Percentiles rank a stretch among this genome's conserved stretches.
phyloP scores from a whole-genome alignment of 108 stramenopile genomes.

The Skeletonema potamos region DNA sequence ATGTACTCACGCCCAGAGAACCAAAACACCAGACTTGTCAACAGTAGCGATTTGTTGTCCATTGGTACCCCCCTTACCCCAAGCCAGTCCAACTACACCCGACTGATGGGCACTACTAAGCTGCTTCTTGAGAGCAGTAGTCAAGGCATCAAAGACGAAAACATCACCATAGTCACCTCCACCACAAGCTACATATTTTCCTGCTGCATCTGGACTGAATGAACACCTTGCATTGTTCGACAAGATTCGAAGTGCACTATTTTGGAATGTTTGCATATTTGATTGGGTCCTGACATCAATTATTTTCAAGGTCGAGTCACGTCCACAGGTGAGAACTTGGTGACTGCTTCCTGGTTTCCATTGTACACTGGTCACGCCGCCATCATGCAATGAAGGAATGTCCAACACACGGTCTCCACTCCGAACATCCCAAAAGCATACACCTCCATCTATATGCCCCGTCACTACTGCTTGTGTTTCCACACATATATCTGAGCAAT shows the following conservation, averaged over 20 bases:
- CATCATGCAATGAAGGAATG: slow-evolving; percentile 61
- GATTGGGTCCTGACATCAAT: slow-evolving; percentile 56
- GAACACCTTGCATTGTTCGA: slow-evolving; percentile 49
- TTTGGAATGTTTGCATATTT: slow-evolving; percentile 50
- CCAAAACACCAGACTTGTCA: slow-evolving; percentile 69
- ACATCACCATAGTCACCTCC: slow-evolving; percentile 63
- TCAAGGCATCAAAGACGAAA: slow-evolving; percentile 68
- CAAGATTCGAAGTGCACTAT: slow-evolving; percentile 50
- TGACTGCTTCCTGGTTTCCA: slow-evolving; percentile 62
- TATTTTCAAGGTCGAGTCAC: slow-evolving; percentile 70
- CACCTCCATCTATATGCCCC: slow-evolving; percentile 79
- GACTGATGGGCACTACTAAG: slow-evolving; percentile 48
- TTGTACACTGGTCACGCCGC: slow-evolving; percentile 75
- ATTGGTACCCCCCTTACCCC: slow-evolving; percentile 68
- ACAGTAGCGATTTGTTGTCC: slow-evolving; percentile 82
- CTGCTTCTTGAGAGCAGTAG: slow-evolving; percentile 41
- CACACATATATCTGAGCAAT: slow-evolving; percentile 66
- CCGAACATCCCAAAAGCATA: slow-evolving; percentile 76
- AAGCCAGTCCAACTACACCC: slow-evolving; percentile 72
- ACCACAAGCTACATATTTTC: slow-evolving; percentile 61
- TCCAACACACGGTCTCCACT: slow-evolving; percentile 63
- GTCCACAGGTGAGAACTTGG: slow-evolving; percentile 75
- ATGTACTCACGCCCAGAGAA: slow-evolving; percentile 68
- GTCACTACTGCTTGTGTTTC: slow-evolving; percentile 50
- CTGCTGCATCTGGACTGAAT: slow-evolving; percentile 69